These are phyloP conservation scores for Kurtzmaniella quercitrusa DNA, from an alignment of 1,139 yeast species.

Conservation along the genomic window DNA sequence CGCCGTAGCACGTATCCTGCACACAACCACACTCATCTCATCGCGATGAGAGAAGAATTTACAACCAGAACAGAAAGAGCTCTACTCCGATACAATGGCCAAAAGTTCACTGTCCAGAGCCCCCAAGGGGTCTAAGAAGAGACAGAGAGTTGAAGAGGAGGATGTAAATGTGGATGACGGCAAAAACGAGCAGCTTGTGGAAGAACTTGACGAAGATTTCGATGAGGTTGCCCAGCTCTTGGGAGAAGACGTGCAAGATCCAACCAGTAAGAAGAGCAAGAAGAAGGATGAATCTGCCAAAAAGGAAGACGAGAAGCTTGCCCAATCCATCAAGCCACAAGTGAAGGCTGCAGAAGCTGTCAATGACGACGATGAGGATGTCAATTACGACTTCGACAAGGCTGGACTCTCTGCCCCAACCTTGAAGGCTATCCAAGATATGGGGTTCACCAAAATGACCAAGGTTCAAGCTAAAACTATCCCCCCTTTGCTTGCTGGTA, in stretches of 20 bases:
- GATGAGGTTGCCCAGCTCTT: conserved; percentile 53
- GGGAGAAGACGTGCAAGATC: conserved; percentile 41
- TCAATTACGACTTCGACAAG: conserved; percentile 41
- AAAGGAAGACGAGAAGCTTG: conserved; percentile 17
- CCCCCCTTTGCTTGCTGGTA: conserved; percentile 91
- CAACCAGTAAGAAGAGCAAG: conserved; percentile 25
- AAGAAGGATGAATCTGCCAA: conserved; percentile 16
- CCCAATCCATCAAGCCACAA: conserved; percentile 22
- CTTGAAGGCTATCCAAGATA: conserved; percentile 66
- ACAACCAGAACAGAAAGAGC: background rate
- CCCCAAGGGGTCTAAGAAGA: conserved; percentile 13
- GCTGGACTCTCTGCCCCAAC: conserved; percentile 76
- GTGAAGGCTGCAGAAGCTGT: conserved; percentile 14
- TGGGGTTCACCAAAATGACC: conserved; percentile 92
- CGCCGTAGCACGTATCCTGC: too few relatives aligned
- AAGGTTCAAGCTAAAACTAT: conserved; percentile 91
- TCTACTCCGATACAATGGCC: background rate
- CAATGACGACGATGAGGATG: conserved; percentile 37
- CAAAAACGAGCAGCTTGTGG: conserved; percentile 41
- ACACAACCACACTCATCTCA: background rate
- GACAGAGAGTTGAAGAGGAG: conserved; percentile 14
- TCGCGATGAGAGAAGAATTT: background rate
- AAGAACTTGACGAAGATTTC: conserved; percentile 48
- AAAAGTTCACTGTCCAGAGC: conserved; percentile 2
- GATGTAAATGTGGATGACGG: conserved; percentile 18